phyloP scores from a whole-genome alignment of 495 filamentous ascomycete species.

The Tuber magnatum region DNA sequence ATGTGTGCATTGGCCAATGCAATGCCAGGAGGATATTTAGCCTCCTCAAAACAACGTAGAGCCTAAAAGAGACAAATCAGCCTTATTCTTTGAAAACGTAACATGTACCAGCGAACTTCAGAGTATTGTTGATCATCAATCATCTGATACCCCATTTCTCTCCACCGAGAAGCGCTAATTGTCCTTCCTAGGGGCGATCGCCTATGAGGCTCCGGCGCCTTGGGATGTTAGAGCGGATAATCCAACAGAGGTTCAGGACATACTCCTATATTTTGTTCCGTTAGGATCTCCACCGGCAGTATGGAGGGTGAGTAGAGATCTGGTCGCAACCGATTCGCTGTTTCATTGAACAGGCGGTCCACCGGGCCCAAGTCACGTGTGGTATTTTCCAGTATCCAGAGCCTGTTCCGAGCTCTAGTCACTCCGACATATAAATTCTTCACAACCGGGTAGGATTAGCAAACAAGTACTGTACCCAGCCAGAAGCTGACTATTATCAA shows the following conservation, averaged over 20 bases:
- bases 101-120: slow-evolving; percentile 1
- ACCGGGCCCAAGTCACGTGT: slow-evolving; percentile 4
- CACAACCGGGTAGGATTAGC: neutral
- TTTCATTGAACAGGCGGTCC: slow-evolving; percentile 11
- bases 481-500: neutral
- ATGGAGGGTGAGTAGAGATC: slow-evolving; percentile 8
- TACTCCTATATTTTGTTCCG: slow-evolving; percentile 2
- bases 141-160: slow-evolving; percentile 24
- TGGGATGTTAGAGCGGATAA: slow-evolving; percentile 1
- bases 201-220: slow-evolving; percentile 5
- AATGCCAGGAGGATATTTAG: neutral
- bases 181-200: slow-evolving; percentile 3
- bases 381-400: slow-evolving; percentile 23
- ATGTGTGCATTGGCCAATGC: slow-evolving; percentile 16
- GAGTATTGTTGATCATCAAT: slow-evolving; percentile 10
- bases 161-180: slow-evolving; percentile 20
- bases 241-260: neutral
- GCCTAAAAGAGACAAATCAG: slow-evolving; percentile 18
- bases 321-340: neutral
- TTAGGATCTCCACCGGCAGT: slow-evolving; percentile 10
- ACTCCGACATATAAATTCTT: slow-evolving; percentile 25
- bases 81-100: neutral
- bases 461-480: neutral
- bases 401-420: slow-evolving; percentile 18
- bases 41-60: slow-evolving; percentile 14